Conservation (phyloP, 345 rosid species). For the Turnera subulata region DNA sequence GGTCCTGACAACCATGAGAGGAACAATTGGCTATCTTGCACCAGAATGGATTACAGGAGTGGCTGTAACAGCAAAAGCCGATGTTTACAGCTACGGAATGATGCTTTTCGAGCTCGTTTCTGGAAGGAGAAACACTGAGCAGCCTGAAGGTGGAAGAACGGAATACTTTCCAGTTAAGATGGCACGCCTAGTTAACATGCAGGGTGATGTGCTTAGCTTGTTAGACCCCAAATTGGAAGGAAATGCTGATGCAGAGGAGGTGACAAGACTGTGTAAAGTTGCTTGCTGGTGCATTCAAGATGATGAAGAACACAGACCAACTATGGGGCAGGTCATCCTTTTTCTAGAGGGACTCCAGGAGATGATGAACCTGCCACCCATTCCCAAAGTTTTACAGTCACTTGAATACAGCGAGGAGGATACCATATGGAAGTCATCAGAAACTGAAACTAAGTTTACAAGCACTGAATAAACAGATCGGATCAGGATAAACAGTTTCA, state of each 20-base stretch:
- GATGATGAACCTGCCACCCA: constrained; percentile 8
- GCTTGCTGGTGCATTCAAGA: constrained; percentile 27
- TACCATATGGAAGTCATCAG: background rate
- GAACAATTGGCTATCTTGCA: constrained; percentile 72
- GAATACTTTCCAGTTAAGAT: constrained; percentile 15
- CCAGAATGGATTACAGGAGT: constrained; percentile 81
- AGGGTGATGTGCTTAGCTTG: constrained; percentile 13
- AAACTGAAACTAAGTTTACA: background rate
- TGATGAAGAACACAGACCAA: constrained; percentile 13
- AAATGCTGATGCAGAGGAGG: constrained; percentile 11
- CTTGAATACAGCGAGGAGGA: background rate
- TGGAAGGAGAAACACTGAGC: constrained; percentile 48
- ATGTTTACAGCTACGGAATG: constrained; percentile 80
- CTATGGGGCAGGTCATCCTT: constrained; percentile 10
- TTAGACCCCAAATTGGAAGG: constrained; percentile 19
- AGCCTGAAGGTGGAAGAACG: background rate
- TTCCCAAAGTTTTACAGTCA: background rate
- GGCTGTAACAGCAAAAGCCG: constrained; percentile 63
- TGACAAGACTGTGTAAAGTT: constrained; percentile 8
- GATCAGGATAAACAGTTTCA: too few relatives aligned
- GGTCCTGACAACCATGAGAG: constrained; percentile 64
- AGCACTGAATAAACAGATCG: too few relatives aligned
- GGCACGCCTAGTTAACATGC: constrained; percentile 4
- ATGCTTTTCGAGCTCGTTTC: constrained; percentile 63
- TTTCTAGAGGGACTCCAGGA: constrained; percentile 10